These are phyloP conservation scores for Epichloe elymi DNA, from an alignment of 2,329 filamentous ascomycete genomes.

Conservation along the genomic window DNA sequence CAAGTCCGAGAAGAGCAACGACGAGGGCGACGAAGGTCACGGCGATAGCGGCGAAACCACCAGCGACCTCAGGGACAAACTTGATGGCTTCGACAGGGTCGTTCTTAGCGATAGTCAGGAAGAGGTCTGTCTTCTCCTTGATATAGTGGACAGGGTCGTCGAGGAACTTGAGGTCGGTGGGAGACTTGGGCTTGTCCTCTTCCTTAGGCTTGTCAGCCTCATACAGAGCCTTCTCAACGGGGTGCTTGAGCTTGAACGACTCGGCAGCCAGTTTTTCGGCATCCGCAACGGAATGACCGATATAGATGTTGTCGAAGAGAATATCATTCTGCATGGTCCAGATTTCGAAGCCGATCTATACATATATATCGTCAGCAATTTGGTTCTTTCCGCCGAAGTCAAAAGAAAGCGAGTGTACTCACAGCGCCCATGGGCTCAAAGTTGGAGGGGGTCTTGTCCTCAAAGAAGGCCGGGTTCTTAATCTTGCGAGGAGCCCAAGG, in stretches of 20 bases:
- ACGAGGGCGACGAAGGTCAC: constrained; percentile 60
- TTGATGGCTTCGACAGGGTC: constrained; percentile 76
- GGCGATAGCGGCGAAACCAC: constrained; percentile 57
- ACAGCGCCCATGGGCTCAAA: constrained; percentile 96
- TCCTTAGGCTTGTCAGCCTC: constrained; percentile 68
- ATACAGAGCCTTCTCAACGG: constrained; percentile 68
- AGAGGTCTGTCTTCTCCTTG: constrained; percentile 87
- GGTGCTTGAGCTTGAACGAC: constrained; percentile 81
- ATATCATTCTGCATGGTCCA: constrained; percentile 99
- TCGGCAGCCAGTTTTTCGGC: constrained; percentile 79
- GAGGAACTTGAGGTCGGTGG: constrained; percentile 70
- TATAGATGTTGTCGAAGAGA: constrained; percentile 99
- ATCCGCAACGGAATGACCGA: constrained; percentile 91
- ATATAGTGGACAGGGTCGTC: constrained; percentile 82
- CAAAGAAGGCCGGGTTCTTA: constrained; percentile 86
- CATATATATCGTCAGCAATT: constrained; percentile 6
- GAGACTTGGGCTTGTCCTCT: constrained; percentile 50
- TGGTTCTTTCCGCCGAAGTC: neutral
- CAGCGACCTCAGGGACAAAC: constrained; percentile 84
- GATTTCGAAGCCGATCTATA: constrained; percentile 90
- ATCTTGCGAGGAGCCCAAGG: constrained; percentile 92
- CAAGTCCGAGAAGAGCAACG: constrained; percentile 49
- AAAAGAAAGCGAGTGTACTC: constrained; percentile 33
- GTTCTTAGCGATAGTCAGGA: constrained; percentile 68
- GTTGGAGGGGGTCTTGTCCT: constrained; percentile 97